These are phyloP conservation scores for Biscutella auriculata DNA, from an alignment of 441 rosid genomes.

Conservation along the genomic window DNA sequence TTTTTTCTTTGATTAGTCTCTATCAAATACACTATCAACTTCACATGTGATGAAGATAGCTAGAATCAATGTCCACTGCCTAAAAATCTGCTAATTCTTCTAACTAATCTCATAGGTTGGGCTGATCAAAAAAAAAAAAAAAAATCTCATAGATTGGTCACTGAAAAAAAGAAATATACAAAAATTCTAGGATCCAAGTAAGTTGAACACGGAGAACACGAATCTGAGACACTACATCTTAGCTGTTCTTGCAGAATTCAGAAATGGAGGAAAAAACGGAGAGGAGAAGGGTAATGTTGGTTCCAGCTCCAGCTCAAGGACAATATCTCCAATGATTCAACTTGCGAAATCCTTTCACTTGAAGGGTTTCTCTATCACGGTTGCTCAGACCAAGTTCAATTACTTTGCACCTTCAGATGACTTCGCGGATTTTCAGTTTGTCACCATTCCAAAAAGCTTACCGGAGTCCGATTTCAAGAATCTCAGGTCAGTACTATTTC, in stretches of 20 bases:
- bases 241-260: neutral
- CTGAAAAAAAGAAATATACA: too few relatives aligned
- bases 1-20: too few relatives aligned
- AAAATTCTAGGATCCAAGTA: too few relatives aligned
- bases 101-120: too few relatives aligned
- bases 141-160: too few relatives aligned
- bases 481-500: neutral
- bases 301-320: slow-evolving; percentile 32
- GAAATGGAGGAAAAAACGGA: slow-evolving; percentile 1
- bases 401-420: neutral
- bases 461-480: neutral
- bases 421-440: slow-evolving; percentile 25
- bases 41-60: too few relatives aligned
- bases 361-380: slow-evolving; percentile 25
- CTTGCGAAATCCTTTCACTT: slow-evolving; percentile 23
- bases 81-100: too few relatives aligned
- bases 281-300: slow-evolving; percentile 21
- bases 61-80: too few relatives aligned
- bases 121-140: too few relatives aligned
- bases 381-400: slow-evolving; percentile 7
- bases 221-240: neutral
- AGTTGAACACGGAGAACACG: too few relatives aligned
- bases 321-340: slow-evolving; percentile 36
- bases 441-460: slow-evolving; percentile 18
- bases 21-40: too few relatives aligned